Evolutionary conservation across 1,284 basidiomycete genomes (phyloP), one percentile per base, ranked within the genome.

Genomic region (Marasmius sp.): DNA sequence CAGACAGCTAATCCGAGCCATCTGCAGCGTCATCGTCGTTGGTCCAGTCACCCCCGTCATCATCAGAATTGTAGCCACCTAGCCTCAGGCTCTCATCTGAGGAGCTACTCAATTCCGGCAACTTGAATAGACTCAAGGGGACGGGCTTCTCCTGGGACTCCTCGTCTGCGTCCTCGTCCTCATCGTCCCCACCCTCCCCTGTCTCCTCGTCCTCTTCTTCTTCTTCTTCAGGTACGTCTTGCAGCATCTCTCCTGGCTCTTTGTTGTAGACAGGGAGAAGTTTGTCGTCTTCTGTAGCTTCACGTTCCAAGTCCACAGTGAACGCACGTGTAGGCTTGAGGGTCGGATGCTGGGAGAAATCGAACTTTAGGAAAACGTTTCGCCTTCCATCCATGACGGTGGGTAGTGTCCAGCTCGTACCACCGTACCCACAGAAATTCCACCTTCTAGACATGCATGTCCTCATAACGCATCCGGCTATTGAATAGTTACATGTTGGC

Each of bases 141-240:
- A n/a, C n/a, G n/a, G n/a, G n/a, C n/a, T n/a, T n/a, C n/a, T n/a
- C n/a, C n/a, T n/a, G n/a, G n/a, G n/a, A n/a, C n/a, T n/a, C n/a
- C n/a, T n/a, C n/a, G n/a, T n/a, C n/a, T n/a, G n/a, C n/a, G n/a
- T n/a, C n/a, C n/a, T n/a, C n/a, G n/a, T n/a, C n/a, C n/a, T n/a
- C n/a, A n/a, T n/a, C n/a, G n/a, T n/a, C n/a, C n/a, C n/a, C n/a
- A n/a, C n/a, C n/a, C n/a, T n/a, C n/a, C n/a, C n/a, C n/a, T n/a
- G n/a, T n/a, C n/a, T n/a, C n/a, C n/a, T 66, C 41, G 57, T 67
- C 38, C 65, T 57, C 55, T 39, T 41, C 43, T 38, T 41, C 39
- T 41, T 41, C 39, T 41, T 41, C 39, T 41, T 41, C 39, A 41
- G 39, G 9, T 41, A 41, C 39, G 16, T 41, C 39, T 41, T 41